Percentiles rank a stretch among this genome's conserved stretches.
phyloP scores from a whole-genome alignment of 2,329 filamentous ascomycete genomes.

The Cercospora berteroae region DNA sequence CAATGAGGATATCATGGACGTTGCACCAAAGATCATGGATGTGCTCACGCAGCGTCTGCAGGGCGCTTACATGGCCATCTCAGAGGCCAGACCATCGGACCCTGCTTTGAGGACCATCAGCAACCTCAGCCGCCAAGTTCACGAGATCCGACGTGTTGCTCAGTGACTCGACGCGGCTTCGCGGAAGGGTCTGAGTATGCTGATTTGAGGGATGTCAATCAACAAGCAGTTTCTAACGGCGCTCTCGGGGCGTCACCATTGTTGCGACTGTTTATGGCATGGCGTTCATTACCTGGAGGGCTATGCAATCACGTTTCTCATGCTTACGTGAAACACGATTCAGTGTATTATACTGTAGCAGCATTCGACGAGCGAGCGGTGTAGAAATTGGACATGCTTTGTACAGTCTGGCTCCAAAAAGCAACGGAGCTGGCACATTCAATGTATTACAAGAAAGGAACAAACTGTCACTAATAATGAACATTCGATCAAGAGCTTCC shows the following conservation, averaged over 20 bases:
- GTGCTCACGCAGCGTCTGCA: constrained; percentile 58
- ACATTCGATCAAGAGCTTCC: neutral
- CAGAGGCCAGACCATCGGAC: constrained; percentile 53
- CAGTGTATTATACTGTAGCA: neutral
- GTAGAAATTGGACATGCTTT: neutral
- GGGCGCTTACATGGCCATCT: constrained; percentile 55
- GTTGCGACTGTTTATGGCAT: neutral
- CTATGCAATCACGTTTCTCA: neutral
- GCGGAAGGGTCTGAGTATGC: constrained; percentile 11
- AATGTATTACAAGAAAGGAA: neutral
- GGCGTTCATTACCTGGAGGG: neutral
- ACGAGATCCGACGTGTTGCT: constrained; percentile 24
- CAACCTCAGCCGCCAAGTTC: constrained; percentile 33
- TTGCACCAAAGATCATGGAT: constrained; percentile 60
- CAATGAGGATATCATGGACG: constrained; percentile 52
- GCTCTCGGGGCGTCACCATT: neutral
- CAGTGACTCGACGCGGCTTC: constrained; percentile 24
- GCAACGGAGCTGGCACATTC: neutral
- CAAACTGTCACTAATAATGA: neutral
- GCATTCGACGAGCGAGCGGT: neutral
- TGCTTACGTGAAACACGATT: neutral
- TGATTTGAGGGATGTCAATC: neutral
- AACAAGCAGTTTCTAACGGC: neutral
- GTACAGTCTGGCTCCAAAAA: neutral
- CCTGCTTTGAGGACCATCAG: constrained; percentile 39